phyloP scores from a whole-genome alignment of 2,329 filamentous ascomycete species.

The Xylariaceae sp. region DNA sequence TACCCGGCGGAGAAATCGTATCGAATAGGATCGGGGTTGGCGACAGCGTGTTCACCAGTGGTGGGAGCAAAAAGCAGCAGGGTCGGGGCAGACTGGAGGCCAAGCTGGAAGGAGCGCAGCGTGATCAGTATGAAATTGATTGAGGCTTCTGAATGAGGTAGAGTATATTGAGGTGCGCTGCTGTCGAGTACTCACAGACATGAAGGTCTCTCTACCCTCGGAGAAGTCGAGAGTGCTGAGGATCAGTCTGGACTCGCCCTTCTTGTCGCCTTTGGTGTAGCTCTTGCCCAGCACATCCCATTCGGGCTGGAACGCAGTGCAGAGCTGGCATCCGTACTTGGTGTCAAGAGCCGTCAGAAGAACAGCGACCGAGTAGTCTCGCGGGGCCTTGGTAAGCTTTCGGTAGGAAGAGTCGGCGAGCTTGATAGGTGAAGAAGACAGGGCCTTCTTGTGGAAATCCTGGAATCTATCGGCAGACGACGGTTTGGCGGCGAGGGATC shows the following conservation, averaged over 20 bases:
- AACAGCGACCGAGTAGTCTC: slow-evolving; percentile 80
- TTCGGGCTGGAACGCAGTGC: slow-evolving; percentile 88
- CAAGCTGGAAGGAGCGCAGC: slow-evolving; percentile 56
- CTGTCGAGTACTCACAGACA: slow-evolving; percentile 63
- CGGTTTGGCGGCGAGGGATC: slow-evolving; percentile 63
- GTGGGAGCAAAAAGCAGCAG: slow-evolving; percentile 86
- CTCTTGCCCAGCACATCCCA: slow-evolving; percentile 84
- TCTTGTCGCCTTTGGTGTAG: slow-evolving; percentile 83
- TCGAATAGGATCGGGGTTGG: slow-evolving; percentile 66
- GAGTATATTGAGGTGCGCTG: not conserved
- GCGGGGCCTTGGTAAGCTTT: slow-evolving; percentile 70
- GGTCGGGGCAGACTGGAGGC: slow-evolving; percentile 90
- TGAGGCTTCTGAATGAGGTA: slow-evolving; percentile 4
- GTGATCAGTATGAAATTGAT: slow-evolving; percentile 1
- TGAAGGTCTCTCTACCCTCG: slow-evolving; percentile 79
- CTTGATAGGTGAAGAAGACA: slow-evolving; percentile 66
- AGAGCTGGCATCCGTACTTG: slow-evolving; percentile 81
- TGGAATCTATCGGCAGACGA: slow-evolving; percentile 62
- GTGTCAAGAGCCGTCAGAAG: slow-evolving; percentile 83
- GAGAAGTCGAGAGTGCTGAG: slow-evolving; percentile 86
- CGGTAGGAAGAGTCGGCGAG: slow-evolving; percentile 75
- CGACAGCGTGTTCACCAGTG: slow-evolving; percentile 71
- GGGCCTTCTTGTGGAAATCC: slow-evolving; percentile 66
- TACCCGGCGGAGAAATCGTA: slow-evolving; percentile 85
- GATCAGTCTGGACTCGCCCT: slow-evolving; percentile 67